Percentiles rank a stretch among this genome's conserved stretches.
These are phyloP conservation scores for Puccinia hordei DNA, from an alignment of 1,284 basidiomycete species.

Conservation along the genomic window DNA sequence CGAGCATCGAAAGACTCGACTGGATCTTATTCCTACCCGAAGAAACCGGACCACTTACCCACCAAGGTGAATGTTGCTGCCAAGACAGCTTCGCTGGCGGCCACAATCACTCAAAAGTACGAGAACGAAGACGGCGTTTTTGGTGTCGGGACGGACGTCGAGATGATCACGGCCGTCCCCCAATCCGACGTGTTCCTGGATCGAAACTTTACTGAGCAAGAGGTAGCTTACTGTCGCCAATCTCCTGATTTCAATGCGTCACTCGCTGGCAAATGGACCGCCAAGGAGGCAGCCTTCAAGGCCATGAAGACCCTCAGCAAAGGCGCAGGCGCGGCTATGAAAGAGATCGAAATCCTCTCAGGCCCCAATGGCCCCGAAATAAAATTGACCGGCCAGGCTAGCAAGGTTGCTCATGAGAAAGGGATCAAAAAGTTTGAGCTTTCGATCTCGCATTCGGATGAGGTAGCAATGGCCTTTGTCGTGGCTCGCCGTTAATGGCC, in stretches of 20 bases:
- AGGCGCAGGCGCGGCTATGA: conserved; percentile 88
- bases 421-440: conserved; percentile 75
- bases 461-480: conserved; percentile 49
- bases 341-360: conserved; percentile 92
- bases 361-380: conserved; percentile 57
- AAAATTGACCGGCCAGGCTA: conserved; percentile 78
- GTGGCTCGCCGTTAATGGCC: conserved; percentile 22
- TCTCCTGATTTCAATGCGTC: conserved; percentile 85
- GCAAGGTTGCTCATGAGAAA: conserved; percentile 71
- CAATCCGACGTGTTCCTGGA: conserved; percentile 74
- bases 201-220: conserved; percentile 89
- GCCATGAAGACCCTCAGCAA: conserved; percentile 86
- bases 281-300: conserved; percentile 98
- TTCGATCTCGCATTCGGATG: conserved; percentile 66
- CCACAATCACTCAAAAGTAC: conserved; percentile 68
- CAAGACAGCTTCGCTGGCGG: conserved; percentile 65
- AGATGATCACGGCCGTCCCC: conserved; percentile 91
- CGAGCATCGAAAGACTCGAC: conserved; percentile 74
- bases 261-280: conserved; percentile 93
- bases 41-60: conserved; percentile 64
- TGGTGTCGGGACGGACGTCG: conserved; percentile 61
- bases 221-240: conserved; percentile 81
- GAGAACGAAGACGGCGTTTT: conserved; percentile 54
- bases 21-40: conserved; percentile 76
- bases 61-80: conserved; percentile 56